Base-by-base conservation (phyloP, 2,329 filamentous ascomycete genomes). In the Helotiales sp. region DNA sequence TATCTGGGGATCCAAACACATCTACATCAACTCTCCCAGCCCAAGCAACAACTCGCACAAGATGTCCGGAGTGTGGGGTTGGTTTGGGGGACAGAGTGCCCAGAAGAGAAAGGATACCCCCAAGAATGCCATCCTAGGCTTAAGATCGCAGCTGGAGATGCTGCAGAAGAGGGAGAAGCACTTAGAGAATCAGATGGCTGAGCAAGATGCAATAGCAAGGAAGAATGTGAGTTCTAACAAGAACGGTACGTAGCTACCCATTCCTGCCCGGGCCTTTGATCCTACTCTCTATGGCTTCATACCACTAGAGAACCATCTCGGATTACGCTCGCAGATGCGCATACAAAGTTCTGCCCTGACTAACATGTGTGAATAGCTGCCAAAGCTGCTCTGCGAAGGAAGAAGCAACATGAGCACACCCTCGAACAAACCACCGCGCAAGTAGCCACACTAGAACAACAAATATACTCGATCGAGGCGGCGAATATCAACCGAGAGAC, bases 401-500 rank as follows among this genome's bases (percentile, higher is more conserved):
- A 98, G 85, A 98, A 99, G 84, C 82, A 86, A 67, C 91, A 95
- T 70, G 92, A 98, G 75, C 89, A 93, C 74, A 91, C 90, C 56
- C 84, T 97, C 58, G 91, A 96, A 66, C 93, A 97, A 77, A 98
- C 93, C 1, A 83, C 85, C 59, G 85, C 89, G 30, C 93, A 98
- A 77, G 96, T 98, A 71, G 85, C 87, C 68, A 96, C 95, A 22
- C 81, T 99, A 44, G 95, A 99, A 75, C 89, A 93, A 71, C 92
- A 99, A 74, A 96, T 98, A 71, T 95, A 95, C 74, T 88, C 90
- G 59, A 98, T 99, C 79, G 95, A 99, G 76, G 91, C 93, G 48
- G 95, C 95, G 61, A 99, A 98, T 74, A 97, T 99, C 80, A 99
- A 99, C 81, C 88, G 93, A 77, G 93, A 97, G 80, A 99, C 95